These are phyloP conservation scores for Parsonsia alboflavescens DNA, from an alignment of 257 asterid genomes.

Conservation along the genomic window DNA sequence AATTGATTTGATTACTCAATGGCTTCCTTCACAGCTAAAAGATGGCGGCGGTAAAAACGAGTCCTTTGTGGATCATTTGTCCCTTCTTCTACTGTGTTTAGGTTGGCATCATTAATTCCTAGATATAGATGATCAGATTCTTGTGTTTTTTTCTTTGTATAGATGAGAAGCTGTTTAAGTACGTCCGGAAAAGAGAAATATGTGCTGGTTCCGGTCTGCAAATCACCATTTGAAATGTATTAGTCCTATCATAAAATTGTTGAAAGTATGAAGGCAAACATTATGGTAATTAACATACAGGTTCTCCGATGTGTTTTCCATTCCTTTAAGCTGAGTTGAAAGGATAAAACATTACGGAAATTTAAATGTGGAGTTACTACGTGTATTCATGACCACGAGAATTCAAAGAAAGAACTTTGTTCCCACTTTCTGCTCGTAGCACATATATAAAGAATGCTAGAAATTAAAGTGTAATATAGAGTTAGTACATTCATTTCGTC, in stretches of 20 bases:
- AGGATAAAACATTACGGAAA: background rate
- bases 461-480: too few species aligned
- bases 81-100: conserved; percentile 12
- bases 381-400: too few species aligned
- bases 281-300: conserved; percentile 21
- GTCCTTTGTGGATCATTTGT: conserved; percentile 17
- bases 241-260: too few species aligned
- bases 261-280: too few species aligned
- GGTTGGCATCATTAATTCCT: conserved; percentile 29
- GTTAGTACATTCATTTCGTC: too few species aligned
- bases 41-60: conserved; percentile 37
- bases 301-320: conserved; percentile 39
- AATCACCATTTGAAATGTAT: background rate
- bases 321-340: conserved; percentile 29
- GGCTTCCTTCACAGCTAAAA: conserved; percentile 29
- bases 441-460: too few species aligned
- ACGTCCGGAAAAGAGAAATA: conserved; percentile 21
- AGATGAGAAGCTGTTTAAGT: conserved; percentile 20
- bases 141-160: conserved; percentile 22
- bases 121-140: conserved; percentile 20
- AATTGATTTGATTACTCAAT: conserved; percentile 31
- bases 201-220: conserved; percentile 20
- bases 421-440: too few species aligned
- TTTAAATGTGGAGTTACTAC: too few species aligned
- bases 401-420: too few species aligned